These are phyloP conservation scores for Trametes meyenii DNA, from an alignment of 768 basidiomycete genomes.

Conservation along the genomic window DNA sequence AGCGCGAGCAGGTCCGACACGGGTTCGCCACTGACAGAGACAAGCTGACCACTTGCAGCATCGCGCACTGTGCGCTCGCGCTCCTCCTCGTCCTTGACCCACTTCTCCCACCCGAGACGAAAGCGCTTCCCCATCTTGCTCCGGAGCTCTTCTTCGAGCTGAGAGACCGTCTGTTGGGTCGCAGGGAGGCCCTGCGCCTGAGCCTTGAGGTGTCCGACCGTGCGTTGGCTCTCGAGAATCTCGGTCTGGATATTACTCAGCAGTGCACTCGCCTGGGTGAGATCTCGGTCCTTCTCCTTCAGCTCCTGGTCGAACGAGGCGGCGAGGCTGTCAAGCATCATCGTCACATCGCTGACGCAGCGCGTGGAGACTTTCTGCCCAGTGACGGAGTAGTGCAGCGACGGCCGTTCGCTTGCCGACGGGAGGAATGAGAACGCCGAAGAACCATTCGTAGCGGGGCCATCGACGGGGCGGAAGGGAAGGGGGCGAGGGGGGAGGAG, in stretches of 20 bases:
- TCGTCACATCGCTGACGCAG: conserved; percentile 82
- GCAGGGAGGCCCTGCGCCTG: conserved; percentile 70
- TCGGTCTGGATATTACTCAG: conserved; percentile 87
- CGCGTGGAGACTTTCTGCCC: conserved; percentile 86
- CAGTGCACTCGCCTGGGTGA: conserved; percentile 85
- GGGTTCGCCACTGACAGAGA: conserved; percentile 40
- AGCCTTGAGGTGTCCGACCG: conserved; percentile 66
- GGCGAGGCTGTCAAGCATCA: conserved; percentile 86
- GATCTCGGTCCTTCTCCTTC: conserved; percentile 88
- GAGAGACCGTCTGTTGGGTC: conserved; percentile 58
- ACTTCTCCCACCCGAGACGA: conserved; percentile 89
- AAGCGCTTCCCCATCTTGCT: conserved; percentile 82
- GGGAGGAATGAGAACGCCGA: conserved; percentile 19
- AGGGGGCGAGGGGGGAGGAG: conserved; percentile 68
- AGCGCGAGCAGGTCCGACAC: conserved; percentile 60
- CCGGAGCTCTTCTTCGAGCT: conserved; percentile 66
- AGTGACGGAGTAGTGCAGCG: conserved; percentile 82
- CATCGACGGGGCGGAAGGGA: conserved; percentile 62
- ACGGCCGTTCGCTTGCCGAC: conserved; percentile 51
- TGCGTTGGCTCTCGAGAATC: conserved; percentile 81
- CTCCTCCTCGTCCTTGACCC: conserved; percentile 83
- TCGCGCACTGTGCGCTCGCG: conserved; percentile 73
- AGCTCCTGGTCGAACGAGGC: conserved; percentile 91
- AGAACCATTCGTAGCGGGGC: conserved; percentile 46
- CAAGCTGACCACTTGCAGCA: conserved; percentile 59